These are phyloP conservation scores for Flagelloscypha sp. DNA, from an alignment of 768 basidiomycete genomes.

Conservation along the genomic window DNA sequence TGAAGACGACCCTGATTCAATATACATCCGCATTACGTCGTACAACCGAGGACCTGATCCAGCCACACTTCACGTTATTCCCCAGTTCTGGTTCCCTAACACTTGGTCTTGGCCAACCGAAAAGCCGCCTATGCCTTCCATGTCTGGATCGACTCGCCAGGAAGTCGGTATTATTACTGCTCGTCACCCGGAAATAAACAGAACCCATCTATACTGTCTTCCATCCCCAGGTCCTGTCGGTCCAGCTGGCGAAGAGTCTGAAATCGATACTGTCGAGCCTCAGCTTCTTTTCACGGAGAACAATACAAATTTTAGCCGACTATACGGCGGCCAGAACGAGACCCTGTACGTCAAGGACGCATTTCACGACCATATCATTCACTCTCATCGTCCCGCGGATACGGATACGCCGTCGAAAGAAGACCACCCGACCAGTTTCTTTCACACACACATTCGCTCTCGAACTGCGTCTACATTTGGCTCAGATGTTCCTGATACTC, in stretches of 20 bases:
- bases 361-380: slow-evolving; percentile 96
- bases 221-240: slow-evolving; percentile 89
- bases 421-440: slow-evolving; percentile 23
- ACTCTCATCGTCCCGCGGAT: slow-evolving; percentile 62
- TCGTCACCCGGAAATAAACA: slow-evolving; percentile 67
- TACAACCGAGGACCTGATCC: slow-evolving; percentile 97
- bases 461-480: slow-evolving; percentile 39
- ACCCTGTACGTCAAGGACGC: slow-evolving; percentile 89
- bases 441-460: slow-evolving; percentile 41
- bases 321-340: slow-evolving; percentile 84
- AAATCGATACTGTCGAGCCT: slow-evolving; percentile 66
- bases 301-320: slow-evolving; percentile 87
- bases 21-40: slow-evolving; percentile 89
- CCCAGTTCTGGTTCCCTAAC: slow-evolving; percentile 96
- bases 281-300: slow-evolving; percentile 94
- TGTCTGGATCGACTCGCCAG: slow-evolving; percentile 45
- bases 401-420: slow-evolving; percentile 32
- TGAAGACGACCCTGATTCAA: slow-evolving; percentile 77
- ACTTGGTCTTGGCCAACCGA: slow-evolving; percentile 92
- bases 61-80: slow-evolving; percentile 88
- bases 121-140: slow-evolving; percentile 55
- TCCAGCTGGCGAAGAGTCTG: slow-evolving; percentile 58
- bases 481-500: slow-evolving; percentile 26
- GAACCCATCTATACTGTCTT: slow-evolving; percentile 78
- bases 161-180: slow-evolving; percentile 59